phyloP scores from a whole-genome alignment of 2,329 filamentous ascomycete genomes.

The Nemania abortiva region DNA sequence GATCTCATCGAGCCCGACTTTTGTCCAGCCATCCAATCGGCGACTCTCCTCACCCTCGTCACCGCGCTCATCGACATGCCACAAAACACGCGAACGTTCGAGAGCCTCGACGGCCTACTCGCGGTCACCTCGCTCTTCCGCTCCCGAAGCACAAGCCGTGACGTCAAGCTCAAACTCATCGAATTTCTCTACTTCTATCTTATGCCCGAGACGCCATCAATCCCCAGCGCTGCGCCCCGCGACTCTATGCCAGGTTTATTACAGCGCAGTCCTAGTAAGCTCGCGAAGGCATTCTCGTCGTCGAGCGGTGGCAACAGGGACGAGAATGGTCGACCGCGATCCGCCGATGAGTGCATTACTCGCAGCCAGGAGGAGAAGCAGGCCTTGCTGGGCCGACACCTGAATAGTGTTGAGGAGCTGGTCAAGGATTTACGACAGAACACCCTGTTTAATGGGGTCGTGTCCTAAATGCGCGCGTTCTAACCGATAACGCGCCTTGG shows the following conservation, averaged over 20 bases:
- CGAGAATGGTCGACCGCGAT: slow-evolving; percentile 48
- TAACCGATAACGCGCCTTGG: background rate
- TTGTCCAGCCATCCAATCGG: slow-evolving; percentile 90
- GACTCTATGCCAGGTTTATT: slow-evolving; percentile 65
- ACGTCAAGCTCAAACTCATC: slow-evolving; percentile 95
- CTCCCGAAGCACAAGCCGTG: slow-evolving; percentile 82
- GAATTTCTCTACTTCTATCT: slow-evolving; percentile 99
- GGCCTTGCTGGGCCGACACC: slow-evolving; percentile 77
- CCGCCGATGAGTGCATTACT: slow-evolving; percentile 60
- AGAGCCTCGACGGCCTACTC: slow-evolving; percentile 89
- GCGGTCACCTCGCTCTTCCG: slow-evolving; percentile 95
- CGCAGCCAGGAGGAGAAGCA: slow-evolving; percentile 85
- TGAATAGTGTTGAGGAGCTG: slow-evolving; percentile 86
- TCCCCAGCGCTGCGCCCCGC: slow-evolving; percentile 62
- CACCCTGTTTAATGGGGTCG: slow-evolving; percentile 71
- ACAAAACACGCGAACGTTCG: slow-evolving; percentile 90
- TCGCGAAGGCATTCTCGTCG: slow-evolving; percentile 67
- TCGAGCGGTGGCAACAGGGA: slow-evolving; percentile 38
- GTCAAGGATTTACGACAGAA: slow-evolving; percentile 86
- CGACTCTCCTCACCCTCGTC: slow-evolving; percentile 89
- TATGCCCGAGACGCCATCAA: slow-evolving; percentile 84
- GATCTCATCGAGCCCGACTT: slow-evolving; percentile 94
- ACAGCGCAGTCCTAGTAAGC: slow-evolving; percentile 77
- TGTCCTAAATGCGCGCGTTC: slow-evolving; percentile 54
- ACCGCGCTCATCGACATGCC: slow-evolving; percentile 89